These are phyloP conservation scores for Striga hermonthica DNA, from an alignment of 305 asterid species.

Conservation along the genomic window DNA sequence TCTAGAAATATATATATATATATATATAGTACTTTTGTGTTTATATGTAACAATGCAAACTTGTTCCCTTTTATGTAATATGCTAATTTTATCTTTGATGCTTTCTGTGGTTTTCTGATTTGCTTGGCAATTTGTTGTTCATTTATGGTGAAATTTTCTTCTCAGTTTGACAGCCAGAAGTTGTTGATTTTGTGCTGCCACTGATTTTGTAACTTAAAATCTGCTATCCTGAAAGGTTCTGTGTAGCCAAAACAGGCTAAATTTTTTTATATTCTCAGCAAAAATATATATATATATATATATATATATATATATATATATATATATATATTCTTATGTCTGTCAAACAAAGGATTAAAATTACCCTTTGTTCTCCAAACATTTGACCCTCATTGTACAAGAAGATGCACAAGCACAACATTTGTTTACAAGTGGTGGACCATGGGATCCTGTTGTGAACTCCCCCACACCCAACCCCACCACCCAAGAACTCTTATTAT, in stretches of 20 bases:
- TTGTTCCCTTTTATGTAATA: constrained; percentile 13
- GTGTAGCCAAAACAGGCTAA: background rate
- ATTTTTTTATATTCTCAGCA: background rate
- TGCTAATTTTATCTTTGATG: constrained; percentile 29
- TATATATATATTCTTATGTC: background rate
- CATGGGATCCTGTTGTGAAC: constrained; percentile 21
- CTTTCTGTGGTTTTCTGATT: too few relatives aligned
- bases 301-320: background rate
- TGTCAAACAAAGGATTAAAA: background rate
- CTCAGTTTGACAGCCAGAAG: too few relatives aligned
- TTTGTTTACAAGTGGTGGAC: constrained; percentile 24
- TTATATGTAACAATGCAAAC: constrained; percentile 33
- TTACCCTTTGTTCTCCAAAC: background rate
- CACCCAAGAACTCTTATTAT: constrained; percentile 20
- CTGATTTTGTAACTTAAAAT: too few relatives aligned
- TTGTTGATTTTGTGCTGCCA: background rate
- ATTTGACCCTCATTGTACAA: background rate
- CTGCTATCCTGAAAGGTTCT: background rate
- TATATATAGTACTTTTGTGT: constrained; percentile 27
- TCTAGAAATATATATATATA: constrained; percentile 33
- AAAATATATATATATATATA: background rate
- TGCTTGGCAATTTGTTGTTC: too few relatives aligned
- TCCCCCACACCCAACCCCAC: constrained; percentile 23
- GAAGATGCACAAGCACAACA: constrained; percentile 11
- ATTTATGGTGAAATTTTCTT: too few relatives aligned